A percentile compares a stretch with the other conserved stretches of the same genome.
These are phyloP conservation scores for Yamagishiella unicocca DNA, from an alignment of 139 green algal species.

Conservation along the genomic window DNA sequence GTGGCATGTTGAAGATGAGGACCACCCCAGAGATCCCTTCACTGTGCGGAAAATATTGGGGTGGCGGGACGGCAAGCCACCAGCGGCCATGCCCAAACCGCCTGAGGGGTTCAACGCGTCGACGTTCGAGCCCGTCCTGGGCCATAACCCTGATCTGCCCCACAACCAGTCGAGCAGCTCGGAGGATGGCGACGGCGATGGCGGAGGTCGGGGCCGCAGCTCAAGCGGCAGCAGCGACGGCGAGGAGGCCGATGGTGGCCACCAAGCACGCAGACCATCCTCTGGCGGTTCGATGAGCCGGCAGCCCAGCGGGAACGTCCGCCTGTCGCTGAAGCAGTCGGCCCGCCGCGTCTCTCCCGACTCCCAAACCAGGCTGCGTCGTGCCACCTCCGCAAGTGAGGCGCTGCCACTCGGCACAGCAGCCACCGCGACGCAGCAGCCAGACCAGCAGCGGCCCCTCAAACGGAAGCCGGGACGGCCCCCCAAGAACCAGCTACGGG, in stretches of 20 bases:
- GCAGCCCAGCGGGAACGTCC: not conserved
- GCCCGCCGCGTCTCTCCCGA: not conserved
- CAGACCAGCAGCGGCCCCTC: not conserved
- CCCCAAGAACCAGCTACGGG: conserved; percentile 7
- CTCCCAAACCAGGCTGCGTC: not conserved
- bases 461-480: conserved; percentile 25
- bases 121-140: not conserved
- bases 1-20: conserved; percentile 40
- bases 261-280: not conserved
- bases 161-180: conserved; percentile 10
- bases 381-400: not conserved
- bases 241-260: not conserved
- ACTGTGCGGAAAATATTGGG: not conserved
- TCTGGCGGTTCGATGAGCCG: not conserved
- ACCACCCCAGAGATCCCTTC: conserved; percentile 19
- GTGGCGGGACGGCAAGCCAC: not conserved
- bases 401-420: not conserved
- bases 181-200: not conserved
- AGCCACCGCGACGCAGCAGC: not conserved
- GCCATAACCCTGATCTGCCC: not conserved
- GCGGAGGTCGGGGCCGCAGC: not conserved
- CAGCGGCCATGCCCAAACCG: not conserved
- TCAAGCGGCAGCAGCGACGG: not conserved
- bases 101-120: not conserved
- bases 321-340: not conserved